Conservation (phyloP, 1,284 basidiomycete genomes). For the Cryptococcus sp. region DNA sequence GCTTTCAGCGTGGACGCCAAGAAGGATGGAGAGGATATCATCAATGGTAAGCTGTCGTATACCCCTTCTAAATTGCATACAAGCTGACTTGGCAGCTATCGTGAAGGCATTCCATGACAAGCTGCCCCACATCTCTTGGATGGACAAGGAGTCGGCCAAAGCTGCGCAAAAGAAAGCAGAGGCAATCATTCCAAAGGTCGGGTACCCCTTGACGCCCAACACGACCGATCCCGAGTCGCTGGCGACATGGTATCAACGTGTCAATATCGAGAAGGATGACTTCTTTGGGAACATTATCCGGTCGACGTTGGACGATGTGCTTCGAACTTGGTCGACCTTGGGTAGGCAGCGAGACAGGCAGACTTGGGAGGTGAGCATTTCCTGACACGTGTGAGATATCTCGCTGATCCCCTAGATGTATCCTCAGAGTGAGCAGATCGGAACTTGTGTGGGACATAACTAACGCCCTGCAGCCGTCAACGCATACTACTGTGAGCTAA, state of each 20-base stretch:
- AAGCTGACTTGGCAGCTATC: conserved; percentile 54
- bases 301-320: conserved; percentile 37
- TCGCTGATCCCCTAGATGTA: conserved; percentile 38
- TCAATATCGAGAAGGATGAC: conserved; percentile 60
- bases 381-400: neutral
- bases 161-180: conserved; percentile 74
- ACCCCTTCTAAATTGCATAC: neutral
- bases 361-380: conserved; percentile 73
- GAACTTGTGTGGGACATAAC: conserved; percentile 3
- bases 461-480: conserved; percentile 30
- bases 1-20: conserved; percentile 79
- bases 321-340: conserved; percentile 64
- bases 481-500: conserved; percentile 41
- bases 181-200: conserved; percentile 47
- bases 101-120: conserved; percentile 78
- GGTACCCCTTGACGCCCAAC: conserved; percentile 77
- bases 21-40: conserved; percentile 74
- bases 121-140: conserved; percentile 75
- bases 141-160: conserved; percentile 76
- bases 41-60: conserved; percentile 55
- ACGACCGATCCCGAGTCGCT: conserved; percentile 68
- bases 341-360: conserved; percentile 67
- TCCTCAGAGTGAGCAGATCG: conserved; percentile 48
- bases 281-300: conserved; percentile 71
- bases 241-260: conserved; percentile 64